A percentile compares a stretch with the other conserved stretches of the same genome.
Evolutionary conservation across 2,329 filamentous ascomycete genomes (phyloP).

Genomic region (Apiospora hydei): DNA sequence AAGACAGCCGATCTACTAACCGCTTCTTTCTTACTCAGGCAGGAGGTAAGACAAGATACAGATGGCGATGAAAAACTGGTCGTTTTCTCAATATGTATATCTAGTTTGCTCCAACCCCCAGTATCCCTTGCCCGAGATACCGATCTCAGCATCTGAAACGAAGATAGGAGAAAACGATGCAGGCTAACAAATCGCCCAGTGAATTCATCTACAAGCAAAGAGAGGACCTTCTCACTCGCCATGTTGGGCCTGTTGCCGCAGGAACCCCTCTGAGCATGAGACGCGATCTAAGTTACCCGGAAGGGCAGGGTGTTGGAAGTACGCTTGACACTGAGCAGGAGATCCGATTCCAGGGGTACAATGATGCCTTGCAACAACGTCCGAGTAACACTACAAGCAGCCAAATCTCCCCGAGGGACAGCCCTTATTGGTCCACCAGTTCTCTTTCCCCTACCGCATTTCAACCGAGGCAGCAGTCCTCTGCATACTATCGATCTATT

Average conservation of each 20-base stretch:
- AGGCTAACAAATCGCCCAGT: slow-evolving; percentile 31
- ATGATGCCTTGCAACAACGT: neutral
- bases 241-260: neutral
- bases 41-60: neutral
- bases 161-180: slow-evolving; percentile 24
- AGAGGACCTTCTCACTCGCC: neutral
- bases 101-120: neutral
- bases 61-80: neutral
- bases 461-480: neutral
- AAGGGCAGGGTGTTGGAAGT: neutral
- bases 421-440: neutral
- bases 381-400: neutral
- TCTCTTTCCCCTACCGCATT: neutral
- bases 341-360: neutral
- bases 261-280: neutral
- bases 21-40: neutral
- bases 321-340: neutral
- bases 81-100: neutral
- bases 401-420: no score
- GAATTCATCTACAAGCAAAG: slow-evolving; percentile 26
- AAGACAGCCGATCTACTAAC: neutral
- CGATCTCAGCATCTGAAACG: neutral
- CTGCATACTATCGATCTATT: neutral
- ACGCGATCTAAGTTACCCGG: neutral
- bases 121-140: neutral